Evolutionary conservation across 2,329 filamentous ascomycete species (phyloP).

Genomic region (Trichoderma sp.): DNA sequence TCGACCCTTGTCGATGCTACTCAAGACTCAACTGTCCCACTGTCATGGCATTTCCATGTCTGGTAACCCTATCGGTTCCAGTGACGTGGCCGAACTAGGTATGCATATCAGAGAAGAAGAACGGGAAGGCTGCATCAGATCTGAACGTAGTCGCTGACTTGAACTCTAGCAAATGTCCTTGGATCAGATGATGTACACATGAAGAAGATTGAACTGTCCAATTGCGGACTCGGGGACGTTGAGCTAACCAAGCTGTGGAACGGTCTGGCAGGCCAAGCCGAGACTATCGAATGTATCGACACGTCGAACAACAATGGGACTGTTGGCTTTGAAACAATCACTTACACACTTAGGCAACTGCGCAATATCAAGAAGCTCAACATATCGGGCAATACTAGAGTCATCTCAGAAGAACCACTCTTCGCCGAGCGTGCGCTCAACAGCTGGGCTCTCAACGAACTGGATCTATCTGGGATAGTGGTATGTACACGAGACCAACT

Average conservation of each 20-base stretch:
- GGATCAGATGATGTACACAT: slow-evolving; percentile 38
- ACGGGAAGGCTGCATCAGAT: too few relatives aligned
- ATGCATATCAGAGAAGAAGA: slow-evolving; percentile 21
- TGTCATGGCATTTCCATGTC: slow-evolving; percentile 51
- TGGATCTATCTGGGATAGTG: slow-evolving; percentile 54
- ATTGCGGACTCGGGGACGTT: slow-evolving; percentile 49
- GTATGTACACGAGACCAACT: slow-evolving; percentile 31
- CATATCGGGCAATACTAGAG: slow-evolving; percentile 50
- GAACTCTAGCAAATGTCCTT: slow-evolving; percentile 31
- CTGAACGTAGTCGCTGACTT: neutral
- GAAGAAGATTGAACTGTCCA: slow-evolving; percentile 49
- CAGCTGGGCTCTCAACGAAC: slow-evolving; percentile 48
- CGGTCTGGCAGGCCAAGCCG: slow-evolving; percentile 43
- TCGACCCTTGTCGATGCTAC: slow-evolving; percentile 48
- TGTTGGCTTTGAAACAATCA: slow-evolving; percentile 46
- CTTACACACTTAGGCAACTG: slow-evolving; percentile 43
- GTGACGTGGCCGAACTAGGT: slow-evolving; percentile 51
- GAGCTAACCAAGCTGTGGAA: slow-evolving; percentile 48
- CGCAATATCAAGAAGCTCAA: slow-evolving; percentile 46
- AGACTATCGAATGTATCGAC: slow-evolving; percentile 47
- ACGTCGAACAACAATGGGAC: slow-evolving; percentile 53
- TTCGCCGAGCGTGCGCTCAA: slow-evolving; percentile 44
- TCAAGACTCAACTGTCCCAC: slow-evolving; percentile 44
- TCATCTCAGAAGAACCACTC: slow-evolving; percentile 43
- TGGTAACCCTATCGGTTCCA: slow-evolving; percentile 46